These are phyloP conservation scores for Cystobasidiaceae sp. DNA, from an alignment of 1,284 basidiomycete species.

Conservation along the genomic window DNA sequence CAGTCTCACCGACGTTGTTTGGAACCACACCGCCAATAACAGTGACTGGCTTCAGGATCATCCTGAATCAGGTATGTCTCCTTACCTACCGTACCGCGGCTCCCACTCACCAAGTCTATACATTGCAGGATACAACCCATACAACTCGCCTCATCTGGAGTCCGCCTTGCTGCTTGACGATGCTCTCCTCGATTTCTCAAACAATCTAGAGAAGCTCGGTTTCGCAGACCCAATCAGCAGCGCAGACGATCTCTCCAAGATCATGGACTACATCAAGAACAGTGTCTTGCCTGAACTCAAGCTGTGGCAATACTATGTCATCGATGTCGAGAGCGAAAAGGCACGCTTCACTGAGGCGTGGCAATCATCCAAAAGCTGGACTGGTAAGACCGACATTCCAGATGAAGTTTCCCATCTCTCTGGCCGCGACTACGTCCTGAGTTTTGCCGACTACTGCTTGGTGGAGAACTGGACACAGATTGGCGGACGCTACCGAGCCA, in stretches of 20 bases:
- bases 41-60: conserved; percentile 85
- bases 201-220: conserved; percentile 58
- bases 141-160: conserved; percentile 80
- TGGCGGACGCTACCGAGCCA: conserved; percentile 62
- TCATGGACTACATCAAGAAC: conserved; percentile 61
- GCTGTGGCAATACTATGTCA: conserved; percentile 87
- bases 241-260: conserved; percentile 60
- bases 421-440: conserved; percentile 62
- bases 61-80: conserved; percentile 77
- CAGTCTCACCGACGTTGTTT: conserved; percentile 83
- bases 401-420: conserved; percentile 56
- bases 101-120: too few relatives aligned
- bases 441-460: conserved; percentile 44
- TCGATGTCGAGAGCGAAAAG: conserved; percentile 57
- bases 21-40: conserved; percentile 92
- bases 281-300: conserved; percentile 59
- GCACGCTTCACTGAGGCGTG: conserved; percentile 45
- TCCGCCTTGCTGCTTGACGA: conserved; percentile 83
- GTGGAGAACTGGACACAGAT: conserved; percentile 35
- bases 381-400: background rate
- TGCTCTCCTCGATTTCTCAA: conserved; percentile 73
- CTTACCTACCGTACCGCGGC: too few relatives aligned
- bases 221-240: conserved; percentile 66
- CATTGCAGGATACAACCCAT: conserved; percentile 69
- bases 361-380: conserved; percentile 32